These are phyloP conservation scores for Fusarium udum DNA, from an alignment of 2,329 filamentous ascomycete genomes.

Conservation along the genomic window DNA sequence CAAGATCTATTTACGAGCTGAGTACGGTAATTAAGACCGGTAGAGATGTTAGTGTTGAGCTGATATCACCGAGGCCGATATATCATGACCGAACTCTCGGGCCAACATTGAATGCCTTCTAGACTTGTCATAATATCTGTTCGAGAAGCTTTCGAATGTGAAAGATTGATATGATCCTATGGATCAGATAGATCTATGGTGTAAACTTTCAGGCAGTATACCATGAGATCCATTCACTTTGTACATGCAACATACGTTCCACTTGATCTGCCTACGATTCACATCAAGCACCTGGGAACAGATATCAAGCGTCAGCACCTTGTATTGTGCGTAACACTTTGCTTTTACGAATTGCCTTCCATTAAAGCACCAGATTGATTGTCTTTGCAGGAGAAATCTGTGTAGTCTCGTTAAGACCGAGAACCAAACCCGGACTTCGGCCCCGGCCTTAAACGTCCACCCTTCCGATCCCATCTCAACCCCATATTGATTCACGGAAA, in stretches of 20 bases:
- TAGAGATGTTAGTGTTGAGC: background rate
- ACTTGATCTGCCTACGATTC: background rate
- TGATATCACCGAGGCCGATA: constrained; percentile 30
- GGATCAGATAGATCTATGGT: no score
- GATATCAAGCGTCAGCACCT: background rate
- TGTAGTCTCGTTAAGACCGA: background rate
- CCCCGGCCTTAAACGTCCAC: background rate
- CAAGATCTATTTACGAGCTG: background rate
- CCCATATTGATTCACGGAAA: background rate
- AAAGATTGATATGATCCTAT: background rate
- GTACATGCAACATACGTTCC: background rate
- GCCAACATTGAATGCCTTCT: background rate
- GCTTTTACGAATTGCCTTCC: background rate
- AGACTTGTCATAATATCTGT: background rate
- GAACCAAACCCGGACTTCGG: constrained; percentile 14
- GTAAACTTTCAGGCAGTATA: background rate
- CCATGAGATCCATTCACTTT: background rate
- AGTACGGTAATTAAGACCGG: background rate
- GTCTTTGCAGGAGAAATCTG: background rate
- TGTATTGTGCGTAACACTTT: no score
- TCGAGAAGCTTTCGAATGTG: background rate
- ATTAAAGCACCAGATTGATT: background rate
- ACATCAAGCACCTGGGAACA: background rate
- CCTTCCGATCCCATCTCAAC: constrained; percentile 1
- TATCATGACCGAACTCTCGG: constrained; percentile 5